Evolutionary conservation across 2,329 filamentous ascomycete species (phyloP).

Genomic region (Colletotrichum cuscutae): DNA sequence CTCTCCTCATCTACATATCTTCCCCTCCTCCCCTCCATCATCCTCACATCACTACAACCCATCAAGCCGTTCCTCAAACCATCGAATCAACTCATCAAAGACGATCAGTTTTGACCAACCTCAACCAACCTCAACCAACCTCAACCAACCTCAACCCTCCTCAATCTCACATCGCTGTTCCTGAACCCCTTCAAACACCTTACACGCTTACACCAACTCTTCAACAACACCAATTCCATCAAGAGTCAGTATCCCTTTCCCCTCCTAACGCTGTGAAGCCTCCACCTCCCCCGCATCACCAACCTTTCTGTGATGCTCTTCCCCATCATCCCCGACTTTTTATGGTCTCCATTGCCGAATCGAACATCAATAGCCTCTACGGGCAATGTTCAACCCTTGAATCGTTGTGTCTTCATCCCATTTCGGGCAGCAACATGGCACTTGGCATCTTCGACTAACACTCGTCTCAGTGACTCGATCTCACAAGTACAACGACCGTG

Average conservation of each 20-base stretch:
- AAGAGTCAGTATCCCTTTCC: constrained; percentile 34
- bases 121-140: constrained; percentile 7
- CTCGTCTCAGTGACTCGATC: constrained; percentile 86
- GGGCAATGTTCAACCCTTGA: background rate
- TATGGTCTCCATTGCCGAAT: background rate
- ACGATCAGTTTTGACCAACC: background rate
- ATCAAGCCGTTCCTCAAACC: background rate
- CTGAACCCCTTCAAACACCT: background rate
- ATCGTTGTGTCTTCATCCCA: too few relatives aligned
- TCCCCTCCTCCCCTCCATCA: constrained; percentile 5
- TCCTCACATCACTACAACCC: constrained; percentile 27
- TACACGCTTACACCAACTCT: background rate
- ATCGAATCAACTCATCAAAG: constrained; percentile 7
- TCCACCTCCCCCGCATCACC: constrained; percentile 23
- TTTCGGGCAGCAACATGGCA: too few relatives aligned
- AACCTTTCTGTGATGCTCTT: constrained; percentile 22
- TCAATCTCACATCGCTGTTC: background rate
- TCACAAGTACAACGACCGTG: constrained; percentile 94
- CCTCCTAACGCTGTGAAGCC: background rate
- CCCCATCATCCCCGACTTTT: background rate
- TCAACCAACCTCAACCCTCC: background rate
- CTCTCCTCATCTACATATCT: constrained; percentile 28
- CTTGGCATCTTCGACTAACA: constrained; percentile 25
- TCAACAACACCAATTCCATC: constrained; percentile 1
- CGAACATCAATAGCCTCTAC: background rate